Evolutionary conservation across 2,329 filamentous ascomycete species (phyloP).

Genomic region (Alternaria alternata): DNA sequence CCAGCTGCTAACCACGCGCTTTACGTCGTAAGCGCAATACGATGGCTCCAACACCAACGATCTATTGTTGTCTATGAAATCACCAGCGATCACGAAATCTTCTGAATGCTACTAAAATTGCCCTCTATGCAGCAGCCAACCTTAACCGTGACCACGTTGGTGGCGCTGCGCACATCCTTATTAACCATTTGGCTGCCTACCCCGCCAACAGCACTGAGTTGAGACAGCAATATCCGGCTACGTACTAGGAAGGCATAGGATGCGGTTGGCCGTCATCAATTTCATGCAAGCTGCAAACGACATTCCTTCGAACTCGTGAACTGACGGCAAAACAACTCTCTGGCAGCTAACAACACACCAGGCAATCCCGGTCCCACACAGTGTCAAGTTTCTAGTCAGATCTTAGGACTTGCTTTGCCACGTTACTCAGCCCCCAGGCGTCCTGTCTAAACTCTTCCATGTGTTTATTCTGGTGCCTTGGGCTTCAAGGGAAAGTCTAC

Average conservation of each 20-base stretch:
- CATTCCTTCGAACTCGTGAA: constrained; percentile 11
- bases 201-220: constrained; percentile 13
- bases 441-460: not conserved
- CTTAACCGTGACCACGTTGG: constrained; percentile 17
- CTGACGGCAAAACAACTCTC: constrained; percentile 11
- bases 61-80: constrained; percentile 7
- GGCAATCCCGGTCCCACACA: constrained; percentile 1
- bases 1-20: constrained; percentile 17
- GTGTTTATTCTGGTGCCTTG: not conserved
- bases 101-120: constrained; percentile 21
- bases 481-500: not conserved
- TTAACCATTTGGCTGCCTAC: constrained; percentile 11
- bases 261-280: constrained; percentile 16
- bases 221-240: constrained; percentile 4
- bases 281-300: constrained; percentile 3
- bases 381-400: not conserved
- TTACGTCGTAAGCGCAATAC: constrained; percentile 3
- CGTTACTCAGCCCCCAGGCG: not conserved
- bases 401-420: not conserved
- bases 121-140: constrained; percentile 7
- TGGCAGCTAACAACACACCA: constrained; percentile 6
- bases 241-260: constrained; percentile 3
- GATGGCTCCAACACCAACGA: constrained; percentile 12
- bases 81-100: not conserved
- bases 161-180: constrained; percentile 12